Percentiles rank a stretch among this genome's conserved stretches.
These are phyloP conservation scores for Usnea hakonensis DNA, from an alignment of 495 filamentous ascomycete species.

Conservation along the genomic window DNA sequence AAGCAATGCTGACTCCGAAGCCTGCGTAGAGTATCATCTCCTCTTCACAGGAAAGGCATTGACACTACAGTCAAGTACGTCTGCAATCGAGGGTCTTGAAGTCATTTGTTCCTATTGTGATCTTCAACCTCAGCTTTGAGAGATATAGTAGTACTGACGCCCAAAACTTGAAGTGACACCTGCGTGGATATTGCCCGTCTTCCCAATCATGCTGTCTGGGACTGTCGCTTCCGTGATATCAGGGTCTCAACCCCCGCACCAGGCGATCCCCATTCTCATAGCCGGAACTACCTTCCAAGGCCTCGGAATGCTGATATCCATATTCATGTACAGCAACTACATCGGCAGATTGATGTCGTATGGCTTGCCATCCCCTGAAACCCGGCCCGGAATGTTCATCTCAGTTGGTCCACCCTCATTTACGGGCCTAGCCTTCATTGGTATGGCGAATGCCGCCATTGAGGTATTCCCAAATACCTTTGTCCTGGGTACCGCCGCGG, in stretches of 20 bases:
- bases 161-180: constrained; percentile 40
- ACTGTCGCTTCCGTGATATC: constrained; percentile 42
- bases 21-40: constrained; percentile 35
- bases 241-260: constrained; percentile 31
- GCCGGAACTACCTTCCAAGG: constrained; percentile 43
- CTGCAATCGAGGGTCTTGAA: background rate
- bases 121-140: background rate
- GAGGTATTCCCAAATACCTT: constrained; percentile 27
- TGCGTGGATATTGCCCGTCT: constrained; percentile 42
- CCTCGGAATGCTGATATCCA: constrained; percentile 37
- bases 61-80: constrained; percentile 1
- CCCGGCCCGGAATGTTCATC: constrained; percentile 62
- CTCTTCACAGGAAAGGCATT: constrained; percentile 28
- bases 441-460: constrained; percentile 47
- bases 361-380: constrained; percentile 44
- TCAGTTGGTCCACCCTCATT: constrained; percentile 62
- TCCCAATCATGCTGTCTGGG: constrained; percentile 42
- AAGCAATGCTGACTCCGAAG: no score
- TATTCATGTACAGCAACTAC: constrained; percentile 47
- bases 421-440: constrained; percentile 61
- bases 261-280: constrained; percentile 36
- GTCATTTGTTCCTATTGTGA: background rate
- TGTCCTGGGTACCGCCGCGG: constrained; percentile 26
- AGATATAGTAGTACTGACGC: background rate
- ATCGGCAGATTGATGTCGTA: constrained; percentile 52